Conservation (phyloP, 2,329 filamentous ascomycete species). For the Penicillium griseofulvum region DNA sequence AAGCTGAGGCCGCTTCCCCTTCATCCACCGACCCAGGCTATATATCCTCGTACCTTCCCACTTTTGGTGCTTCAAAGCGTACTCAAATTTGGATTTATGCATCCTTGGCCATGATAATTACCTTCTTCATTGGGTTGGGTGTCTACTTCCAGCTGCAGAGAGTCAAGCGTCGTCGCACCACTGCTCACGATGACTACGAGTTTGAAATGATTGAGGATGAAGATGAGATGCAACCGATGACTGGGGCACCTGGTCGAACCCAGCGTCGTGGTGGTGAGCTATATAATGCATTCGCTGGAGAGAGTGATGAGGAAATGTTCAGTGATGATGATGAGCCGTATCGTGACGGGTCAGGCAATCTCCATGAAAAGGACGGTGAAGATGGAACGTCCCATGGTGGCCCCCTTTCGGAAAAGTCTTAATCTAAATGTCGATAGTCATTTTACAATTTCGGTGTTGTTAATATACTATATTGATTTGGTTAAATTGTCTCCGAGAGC, state of each 20-base stretch:
- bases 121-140: constrained; percentile 79
- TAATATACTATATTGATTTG: constrained; percentile 16
- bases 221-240: constrained; percentile 52
- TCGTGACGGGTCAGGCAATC: constrained; percentile 28
- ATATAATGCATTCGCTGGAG: constrained; percentile 96
- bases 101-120: constrained; percentile 74
- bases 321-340: constrained; percentile 44
- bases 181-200: constrained; percentile 79
- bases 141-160: constrained; percentile 78
- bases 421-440: constrained; percentile 12
- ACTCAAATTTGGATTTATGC: constrained; percentile 95
- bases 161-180: constrained; percentile 70
- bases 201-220: constrained; percentile 90
- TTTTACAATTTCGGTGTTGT: constrained; percentile 17
- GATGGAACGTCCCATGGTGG: constrained; percentile 12
- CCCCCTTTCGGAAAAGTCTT: constrained; percentile 15
- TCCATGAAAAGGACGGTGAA: constrained; percentile 20
- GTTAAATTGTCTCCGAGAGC: neutral
- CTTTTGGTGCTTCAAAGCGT: constrained; percentile 80
- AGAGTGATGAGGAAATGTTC: constrained; percentile 72
- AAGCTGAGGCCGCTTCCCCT: constrained; percentile 20
- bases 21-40: constrained; percentile 50
- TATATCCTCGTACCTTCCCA: constrained; percentile 82
- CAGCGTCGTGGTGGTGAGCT: constrained; percentile 74
- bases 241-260: constrained; percentile 51